phyloP scores from a whole-genome alignment of 768 basidiomycete species.

The Mycena polygramma region DNA sequence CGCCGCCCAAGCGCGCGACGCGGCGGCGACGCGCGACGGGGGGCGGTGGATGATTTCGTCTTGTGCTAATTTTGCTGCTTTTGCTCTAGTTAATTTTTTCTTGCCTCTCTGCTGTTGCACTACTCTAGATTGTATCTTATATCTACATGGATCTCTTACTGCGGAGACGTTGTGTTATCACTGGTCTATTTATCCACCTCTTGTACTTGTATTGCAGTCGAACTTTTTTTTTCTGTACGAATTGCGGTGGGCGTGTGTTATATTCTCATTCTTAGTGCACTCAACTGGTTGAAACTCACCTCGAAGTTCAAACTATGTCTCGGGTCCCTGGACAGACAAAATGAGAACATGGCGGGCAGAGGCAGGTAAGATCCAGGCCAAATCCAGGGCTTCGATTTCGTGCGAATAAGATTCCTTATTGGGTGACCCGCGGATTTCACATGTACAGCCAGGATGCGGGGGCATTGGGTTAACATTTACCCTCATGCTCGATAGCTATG shows the following conservation, averaged over 20 bases:
- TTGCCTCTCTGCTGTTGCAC: conserved; percentile 32
- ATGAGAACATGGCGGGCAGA: too few species aligned
- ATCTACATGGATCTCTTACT: conserved; percentile 49
- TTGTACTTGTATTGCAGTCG: conserved; percentile 34
- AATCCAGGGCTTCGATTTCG: too few species aligned
- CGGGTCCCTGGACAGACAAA: too few species aligned
- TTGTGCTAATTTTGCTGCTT: conserved; percentile 11
- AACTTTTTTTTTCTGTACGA: conserved; percentile 23
- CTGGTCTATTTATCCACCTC: conserved; percentile 37
- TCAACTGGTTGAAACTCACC: too few species aligned
- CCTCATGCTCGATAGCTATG: conserved; percentile 42
- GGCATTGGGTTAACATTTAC: background rate
- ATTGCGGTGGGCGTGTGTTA: too few species aligned
- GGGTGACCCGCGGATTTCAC: background rate
- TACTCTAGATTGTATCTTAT: conserved; percentile 54
- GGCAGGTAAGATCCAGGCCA: too few species aligned
- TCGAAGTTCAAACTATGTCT: too few species aligned
- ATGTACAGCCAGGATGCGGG: background rate
- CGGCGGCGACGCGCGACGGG: conserved; percentile 65
- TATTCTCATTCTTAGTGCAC: too few species aligned
- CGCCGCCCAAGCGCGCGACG: conserved; percentile 61
- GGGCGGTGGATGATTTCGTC: conserved; percentile 52
- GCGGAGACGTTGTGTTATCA: conserved; percentile 36
- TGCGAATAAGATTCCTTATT: background rate
- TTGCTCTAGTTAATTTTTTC: conserved; percentile 2